Evolutionary conservation across 495 filamentous ascomycete genomes (phyloP), one percentile per base, ranked within the genome.

Genomic region (Lophiotrema nucula): DNA sequence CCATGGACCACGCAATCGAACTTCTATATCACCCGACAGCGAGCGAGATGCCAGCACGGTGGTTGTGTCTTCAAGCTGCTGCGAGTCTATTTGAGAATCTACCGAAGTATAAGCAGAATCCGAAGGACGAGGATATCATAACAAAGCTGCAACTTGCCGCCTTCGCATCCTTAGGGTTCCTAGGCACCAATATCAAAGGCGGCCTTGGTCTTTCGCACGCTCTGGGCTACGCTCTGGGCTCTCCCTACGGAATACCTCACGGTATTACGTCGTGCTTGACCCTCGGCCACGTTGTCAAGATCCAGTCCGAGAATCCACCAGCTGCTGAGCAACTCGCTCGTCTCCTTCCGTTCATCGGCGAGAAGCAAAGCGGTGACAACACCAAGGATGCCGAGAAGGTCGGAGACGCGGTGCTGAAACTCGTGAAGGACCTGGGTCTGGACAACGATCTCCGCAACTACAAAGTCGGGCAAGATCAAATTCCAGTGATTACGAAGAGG

Each of bases 1-100:
- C 78, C 1, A 60, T 80, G 37, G 77, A 80, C 53, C 78, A 81
- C 51, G 74, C 78, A 2, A 66, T 81, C 12, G 78, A 81, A 63
- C 22, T 72, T 2, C 56, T 79, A 58, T 78, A 79, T 56, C 75
- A 81, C 55, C 75, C 75, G 2, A 73, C 72, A 1, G 71, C 75
- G 11, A 70, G 69, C 6, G 78, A 79, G 60, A 67, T 77, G 51
- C 77, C 78, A 3, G 69, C 68, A 26, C 69, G 71, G 43, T 60
- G 63, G 47, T 64, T 77, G 54, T 49, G 52, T 2, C 43, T 77
- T 22, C 69, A 62, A 24, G 77, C 77, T 2, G 72, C 74, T 0
- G 57, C 42, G 8, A 66, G 64, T 10, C 64, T 81, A 18, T 77
- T 76, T 50, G 67, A 54, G n/a, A 65, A 71, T 54, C 68, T 81